Evolutionary conservation across 805 yeast genomes (phyloP).

Genomic region (Blastobotrys muscicola): DNA sequence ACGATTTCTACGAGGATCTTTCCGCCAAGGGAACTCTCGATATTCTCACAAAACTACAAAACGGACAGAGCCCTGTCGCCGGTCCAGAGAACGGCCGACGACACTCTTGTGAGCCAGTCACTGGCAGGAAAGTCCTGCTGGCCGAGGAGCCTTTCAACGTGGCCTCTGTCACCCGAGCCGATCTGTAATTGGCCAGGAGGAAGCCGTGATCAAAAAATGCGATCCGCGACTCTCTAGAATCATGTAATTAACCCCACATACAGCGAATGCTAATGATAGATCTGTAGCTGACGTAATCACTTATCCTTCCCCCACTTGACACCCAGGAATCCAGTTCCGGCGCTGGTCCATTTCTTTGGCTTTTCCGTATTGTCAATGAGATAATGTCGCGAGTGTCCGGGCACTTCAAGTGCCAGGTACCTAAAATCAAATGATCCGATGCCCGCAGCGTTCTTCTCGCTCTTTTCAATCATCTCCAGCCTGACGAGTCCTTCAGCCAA

Average conservation of each 20-base stretch:
- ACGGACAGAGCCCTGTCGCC: constrained; percentile 49
- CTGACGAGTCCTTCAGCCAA: constrained; percentile 58
- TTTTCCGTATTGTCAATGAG: constrained; percentile 37
- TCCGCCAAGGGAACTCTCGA: constrained; percentile 55
- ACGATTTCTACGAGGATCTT: constrained; percentile 75
- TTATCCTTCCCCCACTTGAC: constrained; percentile 75
- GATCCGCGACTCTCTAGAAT: too few species aligned
- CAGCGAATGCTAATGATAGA: too few species aligned
- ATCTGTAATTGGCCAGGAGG: constrained; percentile 37
- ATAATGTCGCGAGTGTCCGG: constrained; percentile 59
- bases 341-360: constrained; percentile 30
- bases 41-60: constrained; percentile 52
- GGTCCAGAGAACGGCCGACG: constrained; percentile 64
- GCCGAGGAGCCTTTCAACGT: constrained; percentile 59
- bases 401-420: constrained; percentile 67
- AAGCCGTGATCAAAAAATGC: background rate
- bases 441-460: constrained; percentile 13
- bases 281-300: background rate
- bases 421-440: constrained; percentile 53
- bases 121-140: constrained; percentile 56
- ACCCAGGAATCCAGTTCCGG: constrained; percentile 59
- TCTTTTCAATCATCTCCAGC: constrained; percentile 53
- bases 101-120: constrained; percentile 65
- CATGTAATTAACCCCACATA: too few species aligned
- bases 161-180: constrained; percentile 60